Base-by-base conservation (phyloP, 257 asterid species). In the Phtheirospermum japonicum region DNA sequence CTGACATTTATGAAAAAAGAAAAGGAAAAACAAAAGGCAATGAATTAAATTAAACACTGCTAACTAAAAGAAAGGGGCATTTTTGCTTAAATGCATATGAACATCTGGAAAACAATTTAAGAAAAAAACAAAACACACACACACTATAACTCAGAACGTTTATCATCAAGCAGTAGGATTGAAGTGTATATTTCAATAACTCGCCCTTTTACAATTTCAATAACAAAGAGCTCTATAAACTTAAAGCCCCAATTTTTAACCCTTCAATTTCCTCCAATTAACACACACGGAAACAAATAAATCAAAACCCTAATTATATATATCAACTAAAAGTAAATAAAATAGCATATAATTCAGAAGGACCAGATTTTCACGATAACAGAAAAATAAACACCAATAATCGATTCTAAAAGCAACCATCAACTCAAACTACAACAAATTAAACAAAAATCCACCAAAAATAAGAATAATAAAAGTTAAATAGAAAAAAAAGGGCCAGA, bases 1-100 rank as follows among this genome's bases (percentile, higher is more conserved):
- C 98, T 89, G 88, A 59, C 75, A 74, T 64, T 61, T 50, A 53
- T 23, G 36, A 63, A 53, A 31, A 34, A 14, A 69, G 64, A 61
- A 28, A 57, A 17, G 20, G 9, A 45, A 16, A 5, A 14, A 6
- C 6, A 42, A 42, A 9, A 0, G 5, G 18, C 7, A 13, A 11
- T 3, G 17, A 42, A 4, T 42, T 3, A 13, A 11, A 42, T 4
- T 39, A 36, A 8, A 2, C 2, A 36, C 12, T 34, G 39, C n/a
- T n/a, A n/a, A n/a, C n/a, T n/a, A n/a, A n/a, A n/a, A n/a, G n/a
- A n/a, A n/a, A n/a, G n/a, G n/a, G n/a, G n/a, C n/a, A n/a, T n/a
- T n/a, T n/a, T n/a, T n/a, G n/a, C n/a, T n/a, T n/a, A n/a, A n/a
- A n/a, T n/a, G n/a, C n/a, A n/a, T n/a, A n/a, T n/a, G n/a, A n/a